Evolutionary conservation across 148 eudicot species (phyloP).

Genomic region (Talinum fruticosum): DNA sequence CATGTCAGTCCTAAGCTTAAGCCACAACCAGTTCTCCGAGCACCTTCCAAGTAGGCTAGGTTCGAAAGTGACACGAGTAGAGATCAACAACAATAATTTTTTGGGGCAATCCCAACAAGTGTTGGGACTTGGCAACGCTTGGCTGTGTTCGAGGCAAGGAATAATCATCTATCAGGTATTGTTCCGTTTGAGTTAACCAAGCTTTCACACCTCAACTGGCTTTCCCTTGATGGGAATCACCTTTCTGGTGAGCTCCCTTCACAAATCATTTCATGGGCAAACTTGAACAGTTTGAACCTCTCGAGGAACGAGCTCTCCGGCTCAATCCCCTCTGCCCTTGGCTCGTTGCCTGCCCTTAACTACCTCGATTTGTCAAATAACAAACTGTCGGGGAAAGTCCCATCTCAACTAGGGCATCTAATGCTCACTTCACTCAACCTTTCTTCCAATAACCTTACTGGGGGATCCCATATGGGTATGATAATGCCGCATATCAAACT

Average conservation of each 20-base stretch:
- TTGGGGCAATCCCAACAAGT: slow-evolving; percentile 38
- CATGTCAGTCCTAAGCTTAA: slow-evolving; percentile 29
- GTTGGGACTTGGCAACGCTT: slow-evolving; percentile 34
- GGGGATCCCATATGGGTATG: slow-evolving; percentile 47
- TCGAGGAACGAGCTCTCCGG: slow-evolving; percentile 46
- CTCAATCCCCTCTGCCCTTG: slow-evolving; percentile 41
- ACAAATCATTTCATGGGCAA: slow-evolving; percentile 39
- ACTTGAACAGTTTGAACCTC: slow-evolving; percentile 36
- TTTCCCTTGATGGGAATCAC: slow-evolving; percentile 49
- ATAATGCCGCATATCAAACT: slow-evolving; percentile 45
- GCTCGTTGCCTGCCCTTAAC: slow-evolving; percentile 40
- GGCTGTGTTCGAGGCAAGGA: slow-evolving; percentile 40
- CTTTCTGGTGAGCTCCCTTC: slow-evolving; percentile 51
- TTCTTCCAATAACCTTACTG: slow-evolving; percentile 52
- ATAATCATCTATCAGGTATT: slow-evolving; percentile 36
- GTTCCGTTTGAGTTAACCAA: slow-evolving; percentile 37
- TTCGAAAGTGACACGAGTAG: slow-evolving; percentile 34
- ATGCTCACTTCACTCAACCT: slow-evolving; percentile 42
- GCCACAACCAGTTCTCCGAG: slow-evolving; percentile 39
- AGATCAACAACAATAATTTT: slow-evolving; percentile 46
- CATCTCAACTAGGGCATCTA: slow-evolving; percentile 44
- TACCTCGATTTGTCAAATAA: slow-evolving; percentile 49
- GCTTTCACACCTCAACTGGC: slow-evolving; percentile 29
- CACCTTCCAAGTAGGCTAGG: slow-evolving; percentile 34
- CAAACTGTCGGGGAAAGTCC: slow-evolving; percentile 53